These are phyloP conservation scores for Coniochaeta pulveracea DNA, from an alignment of 2,329 filamentous ascomycete genomes.

Conservation along the genomic window DNA sequence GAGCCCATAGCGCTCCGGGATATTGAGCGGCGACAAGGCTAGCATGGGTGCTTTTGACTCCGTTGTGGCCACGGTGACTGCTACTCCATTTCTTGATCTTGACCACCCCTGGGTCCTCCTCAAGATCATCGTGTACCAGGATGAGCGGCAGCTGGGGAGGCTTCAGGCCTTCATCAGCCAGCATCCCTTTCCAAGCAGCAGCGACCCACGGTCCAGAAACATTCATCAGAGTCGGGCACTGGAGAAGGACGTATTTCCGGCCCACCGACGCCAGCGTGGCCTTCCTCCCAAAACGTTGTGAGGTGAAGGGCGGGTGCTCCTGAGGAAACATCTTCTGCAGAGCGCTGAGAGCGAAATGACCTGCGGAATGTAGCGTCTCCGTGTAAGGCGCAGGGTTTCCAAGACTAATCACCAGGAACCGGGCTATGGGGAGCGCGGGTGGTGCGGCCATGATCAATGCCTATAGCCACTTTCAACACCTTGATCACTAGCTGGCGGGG, in stretches of 20 bases:
- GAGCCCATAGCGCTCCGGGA: constrained; percentile 30
- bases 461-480: too few species aligned
- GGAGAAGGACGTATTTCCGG: constrained; percentile 53
- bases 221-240: constrained; percentile 78
- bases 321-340: constrained; percentile 38
- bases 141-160: constrained; percentile 42
- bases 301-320: constrained; percentile 35
- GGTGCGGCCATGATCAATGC: too few species aligned
- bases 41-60: constrained; percentile 54
- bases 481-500: too few species aligned
- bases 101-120: constrained; percentile 57
- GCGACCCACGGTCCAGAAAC: constrained; percentile 61
- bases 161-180: constrained; percentile 23
- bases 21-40: constrained; percentile 31
- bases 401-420: constrained; percentile 72
- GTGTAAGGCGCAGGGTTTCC: constrained; percentile 72
- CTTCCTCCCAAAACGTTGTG: constrained; percentile 35
- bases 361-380: constrained; percentile 76
- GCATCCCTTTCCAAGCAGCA: constrained; percentile 49
- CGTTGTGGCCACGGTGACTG: constrained; percentile 64
- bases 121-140: constrained; percentile 82
- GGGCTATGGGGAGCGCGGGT: constrained; percentile 21
- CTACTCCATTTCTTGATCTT: constrained; percentile 49
- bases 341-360: constrained; percentile 62
- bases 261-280: constrained; percentile 36